Conservation (phyloP, 139 green algal species). For the Desmodesmus armatus region DNA sequence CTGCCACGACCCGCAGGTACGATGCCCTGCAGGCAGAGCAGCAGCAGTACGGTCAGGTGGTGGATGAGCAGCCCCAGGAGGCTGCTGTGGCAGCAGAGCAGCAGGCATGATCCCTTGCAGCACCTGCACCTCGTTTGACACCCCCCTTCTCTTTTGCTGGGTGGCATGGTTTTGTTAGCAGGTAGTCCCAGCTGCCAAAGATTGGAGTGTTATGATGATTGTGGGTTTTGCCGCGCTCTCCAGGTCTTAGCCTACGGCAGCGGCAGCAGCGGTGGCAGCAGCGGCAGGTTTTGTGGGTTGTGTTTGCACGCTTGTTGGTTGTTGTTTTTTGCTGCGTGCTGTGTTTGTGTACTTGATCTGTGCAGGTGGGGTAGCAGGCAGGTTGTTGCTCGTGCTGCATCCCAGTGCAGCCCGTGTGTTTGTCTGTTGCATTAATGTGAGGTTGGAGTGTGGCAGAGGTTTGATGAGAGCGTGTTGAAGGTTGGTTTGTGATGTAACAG, state of each 20-base stretch:
- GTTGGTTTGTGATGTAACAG: no score
- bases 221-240: no score
- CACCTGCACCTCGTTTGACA: background rate
- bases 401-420: no score
- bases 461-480: no score
- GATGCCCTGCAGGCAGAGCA: slow-evolving; percentile 22
- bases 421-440: no score
- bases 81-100: slow-evolving; percentile 4
- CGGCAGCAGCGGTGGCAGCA: background rate
- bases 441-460: no score
- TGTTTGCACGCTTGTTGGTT: background rate
- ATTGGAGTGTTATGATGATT: background rate
- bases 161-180: no score
- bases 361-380: no score
- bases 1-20: background rate
- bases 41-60: background rate
- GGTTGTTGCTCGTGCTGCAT: no score
- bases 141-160: background rate
- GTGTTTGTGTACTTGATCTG: no score
- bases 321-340: background rate
- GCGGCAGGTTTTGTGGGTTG: background rate
- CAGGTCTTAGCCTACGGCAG: background rate
- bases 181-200: no score
- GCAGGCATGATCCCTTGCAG: background rate
- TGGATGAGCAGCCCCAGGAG: background rate